Percentiles rank a stretch among this genome's conserved stretches.
Evolutionary conservation across 352 stramenopile species (phyloP).

Genomic region (Phytophthora megakarya): DNA sequence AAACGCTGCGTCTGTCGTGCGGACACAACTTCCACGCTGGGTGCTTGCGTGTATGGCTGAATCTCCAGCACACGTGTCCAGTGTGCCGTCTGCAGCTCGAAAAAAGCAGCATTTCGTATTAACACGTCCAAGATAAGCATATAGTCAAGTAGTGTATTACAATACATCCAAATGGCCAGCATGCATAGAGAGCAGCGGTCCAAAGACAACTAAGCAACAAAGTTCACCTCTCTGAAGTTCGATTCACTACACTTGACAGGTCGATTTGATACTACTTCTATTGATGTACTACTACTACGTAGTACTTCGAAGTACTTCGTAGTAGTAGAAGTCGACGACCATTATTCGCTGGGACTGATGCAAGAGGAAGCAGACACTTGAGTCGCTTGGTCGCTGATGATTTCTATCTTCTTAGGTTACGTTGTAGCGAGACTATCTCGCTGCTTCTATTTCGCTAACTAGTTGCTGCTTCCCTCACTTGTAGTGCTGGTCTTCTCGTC

Average conservation of each 20-base stretch:
- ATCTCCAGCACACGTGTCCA: conserved; percentile 71
- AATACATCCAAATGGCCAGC: conserved; percentile 12
- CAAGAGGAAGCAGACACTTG: conserved; percentile 13
- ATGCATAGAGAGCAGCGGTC: not conserved
- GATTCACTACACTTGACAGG: too few relatives aligned
- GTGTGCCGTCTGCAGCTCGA: conserved; percentile 54
- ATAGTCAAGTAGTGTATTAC: conserved; percentile 17
- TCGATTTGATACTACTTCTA: too few relatives aligned
- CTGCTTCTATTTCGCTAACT: conserved; percentile 51
- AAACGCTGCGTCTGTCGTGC: conserved; percentile 60
- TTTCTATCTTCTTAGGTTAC: conserved; percentile 50
- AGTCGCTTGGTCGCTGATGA: conserved; percentile 23
- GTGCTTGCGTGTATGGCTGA: conserved; percentile 74
- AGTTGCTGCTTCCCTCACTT: conserved; percentile 37
- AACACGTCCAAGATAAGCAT: conserved; percentile 12
- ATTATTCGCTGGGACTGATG: not conserved
- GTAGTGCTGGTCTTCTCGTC: conserved; percentile 64
- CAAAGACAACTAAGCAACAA: conserved; percentile 17
- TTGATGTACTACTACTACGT: too few relatives aligned
- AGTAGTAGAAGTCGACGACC: not conserved
- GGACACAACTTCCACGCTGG: conserved; percentile 67
- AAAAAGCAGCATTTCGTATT: conserved; percentile 13
- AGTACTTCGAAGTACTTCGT: too few relatives aligned
- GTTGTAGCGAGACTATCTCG: conserved; percentile 34
- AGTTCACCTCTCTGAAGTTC: not conserved